Conservation (phyloP, 2,329 filamentous ascomycete genomes). For the Helotiales sp. region DNA sequence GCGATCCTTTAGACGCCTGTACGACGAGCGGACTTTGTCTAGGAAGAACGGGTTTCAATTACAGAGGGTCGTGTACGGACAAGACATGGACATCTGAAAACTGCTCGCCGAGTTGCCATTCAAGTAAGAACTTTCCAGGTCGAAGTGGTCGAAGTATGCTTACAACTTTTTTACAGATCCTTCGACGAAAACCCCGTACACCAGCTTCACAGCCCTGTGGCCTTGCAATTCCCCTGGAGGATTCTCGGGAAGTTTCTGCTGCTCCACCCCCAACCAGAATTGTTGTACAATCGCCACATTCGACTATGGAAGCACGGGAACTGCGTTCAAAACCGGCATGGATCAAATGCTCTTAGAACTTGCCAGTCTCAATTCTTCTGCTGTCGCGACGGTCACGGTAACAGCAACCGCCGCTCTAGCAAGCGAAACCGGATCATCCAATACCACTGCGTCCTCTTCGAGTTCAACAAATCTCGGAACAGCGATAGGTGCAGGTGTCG, state of each 20-base stretch:
- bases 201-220: conserved; percentile 11
- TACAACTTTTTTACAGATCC: conserved; percentile 4
- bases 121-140: background rate
- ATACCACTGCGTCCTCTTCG: background rate
- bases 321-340: conserved; percentile 13
- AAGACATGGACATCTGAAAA: conserved; percentile 12
- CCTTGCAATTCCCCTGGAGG: conserved; percentile 8
- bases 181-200: conserved; percentile 8
- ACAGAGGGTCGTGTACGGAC: conserved; percentile 20
- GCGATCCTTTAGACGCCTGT: conserved; percentile 18
- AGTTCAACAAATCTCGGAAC: conserved; percentile 1
- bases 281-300: conserved; percentile 17
- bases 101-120: conserved; percentile 8
- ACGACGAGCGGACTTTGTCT: conserved; percentile 15
- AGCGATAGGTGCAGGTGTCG: conserved; percentile 9
- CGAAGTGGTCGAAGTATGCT: background rate
- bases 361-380: background rate
- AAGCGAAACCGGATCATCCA: background rate
- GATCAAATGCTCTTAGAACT: conserved; percentile 11
- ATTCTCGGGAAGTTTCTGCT: conserved; percentile 1
- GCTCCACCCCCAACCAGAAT: conserved; percentile 7
- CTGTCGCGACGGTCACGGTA: conserved; percentile 8
- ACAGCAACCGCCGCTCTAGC: background rate
- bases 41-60: conserved; percentile 13
- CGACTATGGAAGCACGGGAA: conserved; percentile 6